phyloP scores from a whole-genome alignment of 495 filamentous ascomycete genomes.

The Astrothelium subdiscretum region DNA sequence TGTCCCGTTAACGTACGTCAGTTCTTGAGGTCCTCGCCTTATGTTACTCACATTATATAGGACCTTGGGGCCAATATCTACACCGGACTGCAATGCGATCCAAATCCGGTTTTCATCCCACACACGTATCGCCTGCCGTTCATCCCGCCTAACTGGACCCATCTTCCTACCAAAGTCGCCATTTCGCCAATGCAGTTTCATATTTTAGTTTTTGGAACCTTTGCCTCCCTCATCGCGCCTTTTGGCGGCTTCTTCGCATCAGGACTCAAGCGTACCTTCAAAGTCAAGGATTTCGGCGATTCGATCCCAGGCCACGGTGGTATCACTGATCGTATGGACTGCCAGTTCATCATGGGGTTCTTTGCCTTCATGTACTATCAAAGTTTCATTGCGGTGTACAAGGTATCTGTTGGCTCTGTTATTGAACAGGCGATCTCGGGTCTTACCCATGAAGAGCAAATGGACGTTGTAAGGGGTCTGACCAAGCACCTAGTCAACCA shows the following conservation, averaged over 20 bases:
- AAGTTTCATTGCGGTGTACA: constrained; percentile 85
- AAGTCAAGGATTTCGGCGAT: constrained; percentile 99
- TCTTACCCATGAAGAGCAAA: constrained; percentile 69
- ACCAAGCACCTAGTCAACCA: constrained; percentile 81
- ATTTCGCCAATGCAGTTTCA: constrained; percentile 92
- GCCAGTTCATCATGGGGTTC: constrained; percentile 99
- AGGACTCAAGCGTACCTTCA: constrained; percentile 95
- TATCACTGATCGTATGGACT: constrained; percentile 99
- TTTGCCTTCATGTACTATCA: constrained; percentile 98
- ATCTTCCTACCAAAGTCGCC: constrained; percentile 46
- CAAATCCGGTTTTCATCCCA: constrained; percentile 86
- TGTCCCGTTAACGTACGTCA: constrained; percentile 75
- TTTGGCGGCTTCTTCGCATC: constrained; percentile 99
- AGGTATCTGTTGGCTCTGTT: constrained; percentile 67
- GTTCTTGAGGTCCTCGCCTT: background rate
- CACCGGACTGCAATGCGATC: constrained; percentile 79
- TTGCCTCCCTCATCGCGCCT: constrained; percentile 92
- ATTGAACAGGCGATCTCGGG: constrained; percentile 84
- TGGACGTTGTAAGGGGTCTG: constrained; percentile 75
- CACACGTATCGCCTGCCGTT: constrained; percentile 72
- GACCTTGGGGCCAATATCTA: constrained; percentile 88
- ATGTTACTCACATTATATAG: constrained; percentile 26
- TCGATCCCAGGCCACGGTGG: constrained; percentile 96
- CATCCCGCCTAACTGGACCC: constrained; percentile 43
- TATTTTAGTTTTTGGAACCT: constrained; percentile 78